Evolutionary conservation across 805 yeast species (phyloP).

Genomic region (Millerozyma miso): DNA sequence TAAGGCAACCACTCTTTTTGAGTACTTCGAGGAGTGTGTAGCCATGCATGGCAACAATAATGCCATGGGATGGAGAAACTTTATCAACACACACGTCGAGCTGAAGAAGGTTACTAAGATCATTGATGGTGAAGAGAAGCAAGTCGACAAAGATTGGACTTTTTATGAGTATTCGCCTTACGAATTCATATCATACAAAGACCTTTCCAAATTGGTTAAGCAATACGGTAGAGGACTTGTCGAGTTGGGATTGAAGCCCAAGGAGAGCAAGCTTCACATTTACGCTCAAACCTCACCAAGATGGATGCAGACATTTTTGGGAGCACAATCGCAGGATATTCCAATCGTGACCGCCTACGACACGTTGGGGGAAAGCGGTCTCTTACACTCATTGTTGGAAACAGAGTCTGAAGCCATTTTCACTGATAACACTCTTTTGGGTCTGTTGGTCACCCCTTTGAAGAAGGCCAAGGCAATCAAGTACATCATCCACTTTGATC

Average conservation of each 20-base stretch:
- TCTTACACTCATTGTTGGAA: constrained; percentile 79
- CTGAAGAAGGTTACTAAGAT: constrained; percentile 67
- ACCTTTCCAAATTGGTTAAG: constrained; percentile 48
- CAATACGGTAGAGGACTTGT: constrained; percentile 72
- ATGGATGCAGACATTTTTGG: constrained; percentile 88
- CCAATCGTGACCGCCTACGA: constrained; percentile 96
- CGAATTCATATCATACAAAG: constrained; percentile 56
- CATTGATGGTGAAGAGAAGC: constrained; percentile 68
- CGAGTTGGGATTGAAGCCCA: constrained; percentile 65
- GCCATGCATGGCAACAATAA: constrained; percentile 48
- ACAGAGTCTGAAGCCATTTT: constrained; percentile 76
- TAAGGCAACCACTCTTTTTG: constrained; percentile 66
- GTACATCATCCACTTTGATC: constrained; percentile 67
- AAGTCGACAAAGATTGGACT: constrained; percentile 82
- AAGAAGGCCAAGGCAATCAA: constrained; percentile 56
- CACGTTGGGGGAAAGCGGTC: constrained; percentile 84
- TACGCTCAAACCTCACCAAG: constrained; percentile 83
- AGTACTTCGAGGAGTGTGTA: constrained; percentile 60
- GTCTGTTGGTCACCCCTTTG: constrained; percentile 67
- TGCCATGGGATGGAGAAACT: constrained; percentile 76
- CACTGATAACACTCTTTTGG: constrained; percentile 75
- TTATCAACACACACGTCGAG: constrained; percentile 71
- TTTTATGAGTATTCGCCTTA: constrained; percentile 78
- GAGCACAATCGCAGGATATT: constrained; percentile 70
- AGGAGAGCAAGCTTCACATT: constrained; percentile 66